Conservation (phyloP, 345 rosid genomes). For the Camelina hispida region DNA sequence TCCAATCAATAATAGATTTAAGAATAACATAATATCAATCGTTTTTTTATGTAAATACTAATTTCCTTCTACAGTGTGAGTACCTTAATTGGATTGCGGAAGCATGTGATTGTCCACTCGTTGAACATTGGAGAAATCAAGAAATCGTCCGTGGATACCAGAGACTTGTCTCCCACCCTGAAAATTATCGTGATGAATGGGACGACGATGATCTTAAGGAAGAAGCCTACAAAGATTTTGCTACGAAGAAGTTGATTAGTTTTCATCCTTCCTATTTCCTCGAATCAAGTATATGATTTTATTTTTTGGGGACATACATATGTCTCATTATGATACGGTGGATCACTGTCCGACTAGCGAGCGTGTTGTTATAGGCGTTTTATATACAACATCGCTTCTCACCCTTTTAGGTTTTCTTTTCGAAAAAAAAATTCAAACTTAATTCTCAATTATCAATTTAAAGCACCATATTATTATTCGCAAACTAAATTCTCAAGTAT, state of each 20-base stretch:
- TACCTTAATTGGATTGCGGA: conserved; percentile 48
- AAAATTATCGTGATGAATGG: conserved; percentile 62
- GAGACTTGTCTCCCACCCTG: conserved; percentile 33
- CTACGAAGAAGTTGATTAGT: conserved; percentile 22
- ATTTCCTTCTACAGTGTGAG: conserved; percentile 28
- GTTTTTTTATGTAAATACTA: no score
- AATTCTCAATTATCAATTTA: no score
- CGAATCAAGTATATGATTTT: neutral
- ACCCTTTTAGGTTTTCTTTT: no score
- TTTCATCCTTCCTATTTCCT: neutral
- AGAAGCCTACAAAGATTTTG: conserved; percentile 55
- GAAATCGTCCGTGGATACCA: conserved; percentile 29
- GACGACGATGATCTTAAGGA: conserved; percentile 51
- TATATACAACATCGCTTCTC: no score
- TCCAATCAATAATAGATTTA: neutral
- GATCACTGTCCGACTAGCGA: no score
- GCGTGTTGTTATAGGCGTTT: no score
- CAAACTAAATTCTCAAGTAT: no score
- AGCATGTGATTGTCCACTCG: conserved; percentile 43
- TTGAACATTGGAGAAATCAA: conserved; percentile 61
- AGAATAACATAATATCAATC: no score
- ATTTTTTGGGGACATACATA: neutral
- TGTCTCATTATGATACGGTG: no score
- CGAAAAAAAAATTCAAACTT: no score
- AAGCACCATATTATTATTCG: no score